Percentiles rank a stretch among this genome's conserved stretches.
phyloP scores from a whole-genome alignment of 345 rosid genomes.

The Populus alba region DNA sequence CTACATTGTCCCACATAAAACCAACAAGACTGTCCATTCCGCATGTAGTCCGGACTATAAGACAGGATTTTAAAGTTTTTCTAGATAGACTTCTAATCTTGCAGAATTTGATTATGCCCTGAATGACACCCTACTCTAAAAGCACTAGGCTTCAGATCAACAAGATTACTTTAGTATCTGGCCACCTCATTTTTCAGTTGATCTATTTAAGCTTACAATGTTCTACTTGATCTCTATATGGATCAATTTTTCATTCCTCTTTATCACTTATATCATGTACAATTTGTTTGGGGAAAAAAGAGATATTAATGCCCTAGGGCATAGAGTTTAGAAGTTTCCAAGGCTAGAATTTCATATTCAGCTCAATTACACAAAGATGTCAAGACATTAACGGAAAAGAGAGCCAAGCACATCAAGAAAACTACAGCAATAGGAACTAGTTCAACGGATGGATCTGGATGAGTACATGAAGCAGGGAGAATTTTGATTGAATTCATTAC shows the following conservation, averaged over 20 bases:
- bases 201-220: neutral
- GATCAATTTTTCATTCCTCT: neutral
- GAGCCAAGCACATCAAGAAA: neutral
- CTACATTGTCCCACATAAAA: neutral
- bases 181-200: neutral
- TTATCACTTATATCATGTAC: neutral
- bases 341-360: neutral
- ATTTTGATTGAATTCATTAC: slow-evolving; percentile 16
- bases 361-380: neutral
- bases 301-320: neutral
- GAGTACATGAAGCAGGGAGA: neutral
- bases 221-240: neutral
- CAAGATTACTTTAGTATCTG: neutral
- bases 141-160: neutral
- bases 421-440: neutral
- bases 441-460: neutral
- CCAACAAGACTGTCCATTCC: neutral
- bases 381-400: neutral
- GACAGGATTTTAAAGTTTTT: neutral
- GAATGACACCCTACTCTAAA: neutral
- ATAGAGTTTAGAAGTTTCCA: neutral
- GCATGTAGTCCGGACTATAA: neutral
- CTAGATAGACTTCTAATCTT: neutral
- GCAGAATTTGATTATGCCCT: too few relatives aligned
- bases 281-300: neutral